Evolutionary conservation across 2,329 filamentous ascomycete genomes (phyloP).

Genomic region (Nemania sp.): DNA sequence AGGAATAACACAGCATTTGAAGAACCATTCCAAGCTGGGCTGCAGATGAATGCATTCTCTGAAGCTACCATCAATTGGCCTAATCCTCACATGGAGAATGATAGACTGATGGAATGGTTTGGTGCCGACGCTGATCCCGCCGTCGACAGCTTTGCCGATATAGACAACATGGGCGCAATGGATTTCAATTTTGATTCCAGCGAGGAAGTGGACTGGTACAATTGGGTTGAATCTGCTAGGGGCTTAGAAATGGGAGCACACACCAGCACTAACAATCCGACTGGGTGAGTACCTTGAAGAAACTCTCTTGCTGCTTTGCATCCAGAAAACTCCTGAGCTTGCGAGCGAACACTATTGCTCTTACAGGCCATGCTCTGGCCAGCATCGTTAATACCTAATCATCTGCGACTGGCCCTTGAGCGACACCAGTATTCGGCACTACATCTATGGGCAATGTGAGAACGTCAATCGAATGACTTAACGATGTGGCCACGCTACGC

Average conservation of each 20-base stretch:
- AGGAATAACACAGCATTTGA: slow-evolving; percentile 1
- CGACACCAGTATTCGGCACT: too few species aligned
- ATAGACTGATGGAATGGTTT: slow-evolving; percentile 38
- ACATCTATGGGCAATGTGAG: too few species aligned
- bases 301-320: too few species aligned
- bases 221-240: slow-evolving; percentile 42
- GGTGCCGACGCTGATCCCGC: slow-evolving; percentile 39
- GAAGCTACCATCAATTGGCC: slow-evolving; percentile 7
- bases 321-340: too few species aligned
- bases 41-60: slow-evolving; percentile 1
- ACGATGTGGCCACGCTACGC: too few species aligned
- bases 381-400: too few species aligned
- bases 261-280: background rate
- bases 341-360: too few species aligned
- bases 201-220: slow-evolving; percentile 41
- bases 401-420: too few species aligned
- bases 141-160: slow-evolving; percentile 31
- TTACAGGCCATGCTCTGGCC: too few species aligned
- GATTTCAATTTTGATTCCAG: slow-evolving; percentile 40
- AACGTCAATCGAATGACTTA: too few species aligned
- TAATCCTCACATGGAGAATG: slow-evolving; percentile 5
- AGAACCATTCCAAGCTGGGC: background rate
- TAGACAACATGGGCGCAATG: slow-evolving; percentile 21
- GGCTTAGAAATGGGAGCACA: slow-evolving; percentile 34
- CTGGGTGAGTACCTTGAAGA: background rate